Evolutionary conservation across 441 rosid species (phyloP).

Genomic region (Erysimum pusillum): DNA sequence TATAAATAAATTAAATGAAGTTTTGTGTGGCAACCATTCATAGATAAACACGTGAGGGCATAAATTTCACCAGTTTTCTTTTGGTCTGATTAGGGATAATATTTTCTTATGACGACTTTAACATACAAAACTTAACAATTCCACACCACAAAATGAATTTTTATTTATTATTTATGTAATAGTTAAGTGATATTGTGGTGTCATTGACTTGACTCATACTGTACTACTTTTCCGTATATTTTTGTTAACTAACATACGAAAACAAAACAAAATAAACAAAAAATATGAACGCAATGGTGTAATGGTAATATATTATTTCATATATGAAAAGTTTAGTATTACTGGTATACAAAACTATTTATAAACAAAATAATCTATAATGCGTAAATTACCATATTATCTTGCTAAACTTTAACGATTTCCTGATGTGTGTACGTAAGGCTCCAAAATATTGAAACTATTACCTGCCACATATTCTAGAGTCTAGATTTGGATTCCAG

Average conservation of each 20-base stretch:
- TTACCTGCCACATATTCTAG: slow-evolving; percentile 22
- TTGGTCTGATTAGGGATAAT: slow-evolving; percentile 8
- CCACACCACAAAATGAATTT: not conserved
- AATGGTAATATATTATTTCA: not conserved
- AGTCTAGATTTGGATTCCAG: not conserved
- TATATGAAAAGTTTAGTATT: not conserved
- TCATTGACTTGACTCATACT: slow-evolving; percentile 43
- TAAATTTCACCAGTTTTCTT: not conserved
- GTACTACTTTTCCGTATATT: not conserved
- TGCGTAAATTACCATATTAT: not conserved
- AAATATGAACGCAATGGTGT: not conserved
- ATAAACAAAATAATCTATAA: not conserved
- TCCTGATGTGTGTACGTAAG: slow-evolving; percentile 19
- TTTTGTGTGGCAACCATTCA: slow-evolving; percentile 43
- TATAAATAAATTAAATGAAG: slow-evolving; percentile 16
- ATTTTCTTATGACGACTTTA: slow-evolving; percentile 31
- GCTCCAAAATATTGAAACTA: slow-evolving; percentile 9
- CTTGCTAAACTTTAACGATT: not conserved
- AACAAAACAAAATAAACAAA: not conserved
- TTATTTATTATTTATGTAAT: not conserved
- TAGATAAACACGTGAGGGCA: slow-evolving; percentile 38
- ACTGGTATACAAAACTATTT: not conserved
- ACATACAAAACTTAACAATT: slow-evolving; percentile 11
- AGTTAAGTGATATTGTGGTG: slow-evolving; percentile 20
- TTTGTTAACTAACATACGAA: not conserved